Evolutionary conservation across 140 eudicot genomes (phyloP).

Genomic region (Bidens hawaiensis): DNA sequence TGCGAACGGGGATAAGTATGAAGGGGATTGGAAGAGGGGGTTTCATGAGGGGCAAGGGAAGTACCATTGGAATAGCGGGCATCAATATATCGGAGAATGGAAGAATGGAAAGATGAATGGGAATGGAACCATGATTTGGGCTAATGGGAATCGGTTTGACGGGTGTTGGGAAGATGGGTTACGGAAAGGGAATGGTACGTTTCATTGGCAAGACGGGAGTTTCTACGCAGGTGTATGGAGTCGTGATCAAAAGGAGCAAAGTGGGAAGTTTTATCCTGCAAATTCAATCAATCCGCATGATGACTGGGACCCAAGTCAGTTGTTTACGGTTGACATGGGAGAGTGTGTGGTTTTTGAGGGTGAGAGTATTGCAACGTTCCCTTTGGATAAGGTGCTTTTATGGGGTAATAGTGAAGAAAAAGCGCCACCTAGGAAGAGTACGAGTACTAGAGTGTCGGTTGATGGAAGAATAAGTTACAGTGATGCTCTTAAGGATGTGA

Average conservation of each 20-base stretch:
- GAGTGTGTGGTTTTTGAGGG: constrained; percentile 45
- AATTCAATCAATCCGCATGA: constrained; percentile 26
- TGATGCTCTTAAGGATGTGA: constrained; percentile 28
- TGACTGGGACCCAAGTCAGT: constrained; percentile 72
- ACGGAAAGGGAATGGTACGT: constrained; percentile 73
- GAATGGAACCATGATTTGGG: constrained; percentile 77
- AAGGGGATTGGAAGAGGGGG: constrained; percentile 67
- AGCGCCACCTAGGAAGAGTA: constrained; percentile 20
- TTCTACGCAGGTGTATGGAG: constrained; percentile 73
- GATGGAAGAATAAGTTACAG: constrained; percentile 37
- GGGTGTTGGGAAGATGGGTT: constrained; percentile 79
- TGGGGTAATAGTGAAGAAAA: constrained; percentile 47
- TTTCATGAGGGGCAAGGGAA: constrained; percentile 65
- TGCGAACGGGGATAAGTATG: constrained; percentile 57
- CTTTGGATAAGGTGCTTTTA: constrained; percentile 49
- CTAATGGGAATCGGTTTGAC: constrained; percentile 62
- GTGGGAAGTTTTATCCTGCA: constrained; percentile 65
- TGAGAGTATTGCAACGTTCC: constrained; percentile 37
- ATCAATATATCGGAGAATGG: constrained; percentile 74
- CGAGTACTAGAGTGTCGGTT: constrained; percentile 39
- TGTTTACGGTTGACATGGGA: constrained; percentile 39
- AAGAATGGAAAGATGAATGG: constrained; percentile 69
- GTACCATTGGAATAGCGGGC: constrained; percentile 70
- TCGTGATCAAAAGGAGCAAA: constrained; percentile 50
- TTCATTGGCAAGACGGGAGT: constrained; percentile 72